A percentile compares a stretch with the other conserved stretches of the same genome.
These are phyloP conservation scores for Ajuga reptans DNA, from an alignment of 305 asterid species.

Conservation along the genomic window DNA sequence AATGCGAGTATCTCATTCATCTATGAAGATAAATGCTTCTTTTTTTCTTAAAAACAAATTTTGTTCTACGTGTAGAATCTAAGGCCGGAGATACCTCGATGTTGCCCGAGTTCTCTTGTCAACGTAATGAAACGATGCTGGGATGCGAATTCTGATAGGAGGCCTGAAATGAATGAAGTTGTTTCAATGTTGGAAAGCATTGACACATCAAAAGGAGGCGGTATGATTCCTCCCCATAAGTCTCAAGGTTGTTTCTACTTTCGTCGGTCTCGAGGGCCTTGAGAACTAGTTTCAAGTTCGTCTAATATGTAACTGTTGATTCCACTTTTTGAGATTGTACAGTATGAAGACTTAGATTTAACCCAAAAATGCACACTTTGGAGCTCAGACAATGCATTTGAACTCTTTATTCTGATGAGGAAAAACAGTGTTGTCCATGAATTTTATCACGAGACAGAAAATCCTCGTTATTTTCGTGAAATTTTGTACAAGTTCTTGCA, in stretches of 20 bases:
- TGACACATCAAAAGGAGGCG: conserved; percentile 72
- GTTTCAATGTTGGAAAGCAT: conserved; percentile 61
- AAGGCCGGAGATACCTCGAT: conserved; percentile 73
- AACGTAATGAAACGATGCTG: conserved; percentile 69
- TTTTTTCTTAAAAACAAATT: no score
- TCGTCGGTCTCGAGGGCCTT: conserved; percentile 53
- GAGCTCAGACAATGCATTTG: conserved; percentile 4
- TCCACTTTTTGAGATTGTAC: conserved; percentile 1
- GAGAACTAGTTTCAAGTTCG: background rate
- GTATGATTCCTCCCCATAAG: conserved; percentile 59
- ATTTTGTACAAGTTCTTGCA: no score
- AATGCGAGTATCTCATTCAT: background rate
- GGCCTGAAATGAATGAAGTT: conserved; percentile 74
- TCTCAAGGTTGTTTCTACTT: conserved; percentile 59
- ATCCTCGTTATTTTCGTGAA: background rate
- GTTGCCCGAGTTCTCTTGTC: conserved; percentile 59
- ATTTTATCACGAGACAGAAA: no score
- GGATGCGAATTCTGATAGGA: conserved; percentile 60
- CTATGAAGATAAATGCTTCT: background rate
- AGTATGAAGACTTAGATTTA: background rate
- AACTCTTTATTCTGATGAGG: background rate
- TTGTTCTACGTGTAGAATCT: conserved; percentile 37
- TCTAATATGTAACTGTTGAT: background rate
- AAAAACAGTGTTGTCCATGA: background rate
- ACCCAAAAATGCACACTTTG: background rate